Evolutionary conservation across 176 grass and related monocot species (phyloP).

Genomic region (Leersia perrieri): DNA sequence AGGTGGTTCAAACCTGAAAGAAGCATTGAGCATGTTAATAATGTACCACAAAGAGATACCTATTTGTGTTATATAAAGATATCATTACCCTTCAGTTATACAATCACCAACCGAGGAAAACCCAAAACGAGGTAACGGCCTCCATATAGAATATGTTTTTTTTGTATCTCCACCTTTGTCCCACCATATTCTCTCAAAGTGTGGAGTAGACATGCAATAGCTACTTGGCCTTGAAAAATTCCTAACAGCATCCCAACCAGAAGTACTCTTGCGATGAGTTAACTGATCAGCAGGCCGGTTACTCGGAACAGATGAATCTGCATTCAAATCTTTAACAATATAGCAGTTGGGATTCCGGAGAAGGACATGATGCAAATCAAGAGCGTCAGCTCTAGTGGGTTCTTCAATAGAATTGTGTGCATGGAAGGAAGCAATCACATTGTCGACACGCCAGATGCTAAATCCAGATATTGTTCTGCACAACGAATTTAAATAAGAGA

Average conservation of each 20-base stretch:
- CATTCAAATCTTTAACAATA: conserved; percentile 50
- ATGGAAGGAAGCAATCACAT: conserved; percentile 73
- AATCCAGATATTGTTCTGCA: conserved; percentile 58
- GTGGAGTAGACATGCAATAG: conserved; percentile 86
- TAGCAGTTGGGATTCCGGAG: conserved; percentile 67
- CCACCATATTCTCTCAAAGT: conserved; percentile 99
- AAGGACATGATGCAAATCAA: conserved; percentile 89
- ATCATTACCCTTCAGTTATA: conserved; percentile 80
- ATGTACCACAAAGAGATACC: conserved; percentile 18
- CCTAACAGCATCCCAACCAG: conserved; percentile 79
- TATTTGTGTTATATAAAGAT: conserved; percentile 19
- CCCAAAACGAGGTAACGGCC: conserved; percentile 66
- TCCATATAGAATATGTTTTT: conserved; percentile 87
- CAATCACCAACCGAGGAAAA: conserved; percentile 88
- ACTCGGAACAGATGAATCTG: conserved; percentile 44
- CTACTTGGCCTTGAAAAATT: conserved; percentile 68
- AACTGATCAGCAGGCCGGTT: conserved; percentile 40
- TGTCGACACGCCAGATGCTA: conserved; percentile 91
- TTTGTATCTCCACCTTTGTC: conserved; percentile 87
- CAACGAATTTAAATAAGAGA: conserved; percentile 15
- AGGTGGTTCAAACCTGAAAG: conserved; percentile 84
- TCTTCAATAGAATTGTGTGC: conserved; percentile 70
- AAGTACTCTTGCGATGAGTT: conserved; percentile 40
- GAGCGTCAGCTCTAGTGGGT: conserved; percentile 49
- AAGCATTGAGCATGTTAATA: conserved; percentile 29